Conservation (phyloP, 2,329 filamentous ascomycete genomes). For the Neonectria coccinea region DNA sequence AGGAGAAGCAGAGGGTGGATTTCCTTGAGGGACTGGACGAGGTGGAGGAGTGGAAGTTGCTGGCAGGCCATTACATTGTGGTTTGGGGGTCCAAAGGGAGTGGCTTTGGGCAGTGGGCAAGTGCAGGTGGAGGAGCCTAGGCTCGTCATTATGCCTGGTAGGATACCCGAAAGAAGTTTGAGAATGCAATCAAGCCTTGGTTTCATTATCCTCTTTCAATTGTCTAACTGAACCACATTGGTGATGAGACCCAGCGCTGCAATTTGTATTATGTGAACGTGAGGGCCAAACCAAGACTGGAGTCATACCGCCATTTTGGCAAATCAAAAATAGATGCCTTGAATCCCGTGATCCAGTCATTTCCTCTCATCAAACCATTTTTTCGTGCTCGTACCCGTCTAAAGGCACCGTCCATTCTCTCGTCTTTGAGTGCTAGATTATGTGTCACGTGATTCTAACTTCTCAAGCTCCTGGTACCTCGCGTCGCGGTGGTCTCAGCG, state of each 20-base stretch:
- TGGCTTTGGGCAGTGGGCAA: slow-evolving; percentile 39
- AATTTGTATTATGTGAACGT: neutral
- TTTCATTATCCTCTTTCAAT: too few species aligned
- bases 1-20: slow-evolving; percentile 84
- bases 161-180: neutral
- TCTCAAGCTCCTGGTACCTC: neutral
- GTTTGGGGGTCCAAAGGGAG: slow-evolving; percentile 81
- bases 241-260: neutral
- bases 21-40: slow-evolving; percentile 90
- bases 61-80: slow-evolving; percentile 90
- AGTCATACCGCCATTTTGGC: neutral
- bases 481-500: neutral
- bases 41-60: slow-evolving; percentile 90
- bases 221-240: neutral
- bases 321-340: neutral
- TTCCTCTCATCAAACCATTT: too few species aligned
- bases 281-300: too few species aligned
- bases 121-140: slow-evolving; percentile 25
- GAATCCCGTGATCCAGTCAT: neutral
- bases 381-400: neutral
- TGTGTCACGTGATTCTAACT: neutral
- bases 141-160: neutral
- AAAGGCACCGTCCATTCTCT: neutral
- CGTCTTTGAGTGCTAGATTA: neutral
- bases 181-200: neutral